These are phyloP conservation scores for Pythium dissimile DNA, from an alignment of 352 stramenopile genomes.

Conservation along the genomic window DNA sequence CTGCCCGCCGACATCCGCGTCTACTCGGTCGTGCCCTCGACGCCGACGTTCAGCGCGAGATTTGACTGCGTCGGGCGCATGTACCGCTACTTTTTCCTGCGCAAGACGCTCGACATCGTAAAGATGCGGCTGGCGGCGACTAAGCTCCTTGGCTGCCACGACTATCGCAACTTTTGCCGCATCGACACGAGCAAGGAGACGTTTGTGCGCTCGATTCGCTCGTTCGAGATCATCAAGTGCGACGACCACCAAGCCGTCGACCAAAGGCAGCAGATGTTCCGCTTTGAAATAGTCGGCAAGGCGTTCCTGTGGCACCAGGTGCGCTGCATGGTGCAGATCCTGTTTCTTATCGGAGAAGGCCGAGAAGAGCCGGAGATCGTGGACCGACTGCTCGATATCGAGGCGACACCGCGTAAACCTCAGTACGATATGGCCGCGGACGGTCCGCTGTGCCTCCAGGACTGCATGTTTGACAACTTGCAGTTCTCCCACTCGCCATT, in stretches of 20 bases:
- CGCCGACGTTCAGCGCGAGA: conserved; percentile 92
- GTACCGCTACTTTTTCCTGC: conserved; percentile 98
- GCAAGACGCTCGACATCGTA: conserved; percentile 59
- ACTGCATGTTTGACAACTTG: conserved; percentile 92
- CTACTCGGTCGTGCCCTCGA: conserved; percentile 80
- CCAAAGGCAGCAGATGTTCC: conserved; percentile 58
- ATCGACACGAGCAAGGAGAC: conserved; percentile 98
- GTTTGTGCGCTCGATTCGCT: conserved; percentile 87
- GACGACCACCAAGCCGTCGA: conserved; percentile 35
- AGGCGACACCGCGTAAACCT: conserved; percentile 72
- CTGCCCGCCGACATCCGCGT: conserved; percentile 89
- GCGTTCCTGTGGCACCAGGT: conserved; percentile 99
- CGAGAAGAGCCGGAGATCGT: conserved; percentile 91
- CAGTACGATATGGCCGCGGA: conserved; percentile 96
- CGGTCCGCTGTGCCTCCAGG: conserved; percentile 95
- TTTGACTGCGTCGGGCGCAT: conserved; percentile 93
- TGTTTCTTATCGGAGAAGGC: conserved; percentile 94
- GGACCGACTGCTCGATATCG: conserved; percentile 91
- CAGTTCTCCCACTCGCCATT: conserved; percentile 78
- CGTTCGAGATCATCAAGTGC: conserved; percentile 82
- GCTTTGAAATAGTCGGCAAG: conserved; percentile 83
- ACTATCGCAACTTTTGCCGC: conserved; percentile 99
- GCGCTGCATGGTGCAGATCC: conserved; percentile 95
- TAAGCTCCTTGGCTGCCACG: conserved; percentile 92
- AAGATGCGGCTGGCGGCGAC: conserved; percentile 88